A percentile compares a stretch with the other conserved stretches of the same genome.
Conservation (phyloP, 2,329 filamentous ascomycete species). For the Cladosporium sp. region DNA sequence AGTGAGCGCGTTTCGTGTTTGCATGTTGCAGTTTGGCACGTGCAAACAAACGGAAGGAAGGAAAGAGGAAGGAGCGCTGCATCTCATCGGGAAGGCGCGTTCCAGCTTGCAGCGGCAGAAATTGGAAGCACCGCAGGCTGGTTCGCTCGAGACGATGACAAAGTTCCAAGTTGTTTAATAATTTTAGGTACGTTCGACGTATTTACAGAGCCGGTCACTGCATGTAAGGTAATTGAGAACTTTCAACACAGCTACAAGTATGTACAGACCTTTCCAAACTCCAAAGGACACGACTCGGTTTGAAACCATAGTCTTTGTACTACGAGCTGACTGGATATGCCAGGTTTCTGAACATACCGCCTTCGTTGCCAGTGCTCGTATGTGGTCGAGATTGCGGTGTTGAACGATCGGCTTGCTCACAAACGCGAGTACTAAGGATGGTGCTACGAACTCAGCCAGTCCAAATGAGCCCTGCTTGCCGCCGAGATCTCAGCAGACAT, state of each 20-base stretch:
- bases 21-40: slow-evolving; percentile 7
- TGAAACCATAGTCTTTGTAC: no score
- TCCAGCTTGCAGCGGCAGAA: not conserved
- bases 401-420: not conserved
- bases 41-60: slow-evolving; percentile 7
- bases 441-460: not conserved
- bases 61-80: slow-evolving; percentile 1
- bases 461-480: no score
- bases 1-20: not conserved
- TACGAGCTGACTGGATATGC: not conserved
- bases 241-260: not conserved
- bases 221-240: not conserved
- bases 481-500: no score
- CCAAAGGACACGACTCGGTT: no score
- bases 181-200: not conserved
- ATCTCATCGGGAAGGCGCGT: slow-evolving; percentile 1
- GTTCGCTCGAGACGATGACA: not conserved
- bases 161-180: not conserved
- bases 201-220: not conserved
- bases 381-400: not conserved
- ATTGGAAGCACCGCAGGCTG: not conserved
- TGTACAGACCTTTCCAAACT: not conserved
- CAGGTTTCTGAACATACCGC: not conserved
- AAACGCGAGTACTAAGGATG: not conserved
- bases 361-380: not conserved